phyloP scores from a whole-genome alignment of 768 basidiomycete genomes.

The Naganishia kalamii region DNA sequence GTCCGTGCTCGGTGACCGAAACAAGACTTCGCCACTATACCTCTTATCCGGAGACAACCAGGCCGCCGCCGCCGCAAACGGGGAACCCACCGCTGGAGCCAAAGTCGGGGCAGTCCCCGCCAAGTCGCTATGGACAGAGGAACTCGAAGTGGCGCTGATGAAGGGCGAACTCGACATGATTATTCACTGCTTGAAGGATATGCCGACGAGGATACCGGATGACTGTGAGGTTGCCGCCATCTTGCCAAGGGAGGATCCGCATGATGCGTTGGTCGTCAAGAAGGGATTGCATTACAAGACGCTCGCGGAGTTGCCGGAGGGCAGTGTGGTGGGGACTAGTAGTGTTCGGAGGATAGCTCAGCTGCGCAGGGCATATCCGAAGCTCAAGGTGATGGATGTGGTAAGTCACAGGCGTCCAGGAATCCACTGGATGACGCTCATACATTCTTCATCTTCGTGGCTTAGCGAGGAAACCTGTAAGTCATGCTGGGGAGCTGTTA shows the following conservation, averaged over 20 bases:
- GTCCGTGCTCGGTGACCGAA: conserved; percentile 77
- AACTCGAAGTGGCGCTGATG: conserved; percentile 78
- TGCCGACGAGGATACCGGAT: conserved; percentile 77
- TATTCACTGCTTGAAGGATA: conserved; percentile 86
- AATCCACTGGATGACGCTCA: background rate
- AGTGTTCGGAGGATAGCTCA: conserved; percentile 90
- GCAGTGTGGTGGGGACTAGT: conserved; percentile 89
- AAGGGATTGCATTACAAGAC: conserved; percentile 61
- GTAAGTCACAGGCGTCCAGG: conserved; percentile 53
- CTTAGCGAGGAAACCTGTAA: conserved; percentile 77
- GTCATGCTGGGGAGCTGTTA: conserved; percentile 40
- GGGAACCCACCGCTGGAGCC: background rate
- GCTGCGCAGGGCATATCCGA: conserved; percentile 67
- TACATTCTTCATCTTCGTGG: background rate
- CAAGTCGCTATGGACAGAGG: conserved; percentile 82
- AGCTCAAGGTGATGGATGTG: conserved; percentile 75
- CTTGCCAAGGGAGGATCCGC: conserved; percentile 76
- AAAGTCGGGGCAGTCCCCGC: conserved; percentile 33
- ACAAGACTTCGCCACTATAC: conserved; percentile 78
- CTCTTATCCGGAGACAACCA: conserved; percentile 56
- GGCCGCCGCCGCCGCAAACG: background rate
- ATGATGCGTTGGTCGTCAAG: conserved; percentile 82
- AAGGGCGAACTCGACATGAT: conserved; percentile 76
- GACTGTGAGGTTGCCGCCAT: conserved; percentile 82
- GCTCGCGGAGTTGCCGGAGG: conserved; percentile 75